phyloP scores from a whole-genome alignment of 1,139 yeast species.

The Dujonia santamariae region DNA sequence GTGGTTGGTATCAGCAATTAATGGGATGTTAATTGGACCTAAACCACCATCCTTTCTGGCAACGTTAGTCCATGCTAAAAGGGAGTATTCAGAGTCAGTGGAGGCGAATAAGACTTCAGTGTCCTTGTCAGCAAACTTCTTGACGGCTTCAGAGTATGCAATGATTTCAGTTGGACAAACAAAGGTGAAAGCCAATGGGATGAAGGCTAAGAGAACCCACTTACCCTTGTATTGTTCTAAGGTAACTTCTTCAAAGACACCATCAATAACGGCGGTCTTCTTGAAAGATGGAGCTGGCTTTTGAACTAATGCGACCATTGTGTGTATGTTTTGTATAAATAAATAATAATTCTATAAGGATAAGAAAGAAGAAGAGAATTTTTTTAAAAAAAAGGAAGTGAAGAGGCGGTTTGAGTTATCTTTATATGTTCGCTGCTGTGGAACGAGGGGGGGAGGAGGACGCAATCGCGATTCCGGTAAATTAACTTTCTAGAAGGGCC shows the following conservation, averaged over 20 bases:
- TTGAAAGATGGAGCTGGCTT: slow-evolving; percentile 95
- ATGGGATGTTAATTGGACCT: slow-evolving; percentile 91
- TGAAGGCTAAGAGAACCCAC: slow-evolving; percentile 95
- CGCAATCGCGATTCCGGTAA: no score
- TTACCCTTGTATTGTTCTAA: slow-evolving; percentile 95
- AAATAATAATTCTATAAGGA: not conserved
- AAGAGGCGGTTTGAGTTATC: not conserved
- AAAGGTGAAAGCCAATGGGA: slow-evolving; percentile 98
- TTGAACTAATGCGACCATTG: slow-evolving; percentile 86
- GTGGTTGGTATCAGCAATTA: slow-evolving; percentile 96
- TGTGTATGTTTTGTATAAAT: slow-evolving; percentile 11
- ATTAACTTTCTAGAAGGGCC: slow-evolving; percentile 6
- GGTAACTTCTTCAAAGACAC: slow-evolving; percentile 89
- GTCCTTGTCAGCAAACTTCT: slow-evolving; percentile 83
- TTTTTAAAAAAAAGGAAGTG: not conserved
- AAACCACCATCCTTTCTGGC: slow-evolving; percentile 98
- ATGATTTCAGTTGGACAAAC: slow-evolving; percentile 99
- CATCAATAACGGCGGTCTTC: slow-evolving; percentile 96
- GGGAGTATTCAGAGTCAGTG: slow-evolving; percentile 96
- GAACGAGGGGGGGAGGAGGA: not conserved
- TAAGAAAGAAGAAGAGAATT: not conserved
- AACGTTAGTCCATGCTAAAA: slow-evolving; percentile 97
- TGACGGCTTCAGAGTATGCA: slow-evolving; percentile 94
- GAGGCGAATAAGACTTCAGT: slow-evolving; percentile 93
- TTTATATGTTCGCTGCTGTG: not conserved